Base-by-base conservation (phyloP, 352 stramenopile species). In the Pythium apleroticum region DNA sequence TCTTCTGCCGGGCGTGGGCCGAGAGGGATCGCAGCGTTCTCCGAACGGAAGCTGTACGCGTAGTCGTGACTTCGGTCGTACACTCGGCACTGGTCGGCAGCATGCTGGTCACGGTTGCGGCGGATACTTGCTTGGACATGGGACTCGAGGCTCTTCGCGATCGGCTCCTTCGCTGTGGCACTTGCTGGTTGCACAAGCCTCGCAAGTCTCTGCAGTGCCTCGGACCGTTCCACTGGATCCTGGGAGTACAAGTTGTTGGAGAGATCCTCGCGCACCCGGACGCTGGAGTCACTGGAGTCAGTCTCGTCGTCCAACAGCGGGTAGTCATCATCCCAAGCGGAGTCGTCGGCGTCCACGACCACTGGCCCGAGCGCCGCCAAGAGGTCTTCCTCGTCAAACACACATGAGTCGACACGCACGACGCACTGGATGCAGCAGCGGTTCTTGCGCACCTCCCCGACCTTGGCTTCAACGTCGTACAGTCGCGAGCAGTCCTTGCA, bases 331-430 rank as follows among this genome's bases (percentile, higher is more conserved):
- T 71, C 59, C 76, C 80, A 89, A 28, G 68, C 72, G 45, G 71
- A 63, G 0, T 81, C 66, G 9, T 72, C 65, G 20, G 73, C 66
- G 22, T 72, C 68, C 2, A 88, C 75, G 1, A 88, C 60, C n/a
- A 77, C 57, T n/a, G 78, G 78, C 11, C 74, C 76, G 3, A 87
- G 58, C 5, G 67, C 78, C 7, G 68, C 27, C 8, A 81, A 30
- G 31, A 87, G 48, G 46, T 84, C 77, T 24, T 86, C 77, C 59
- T 86, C 77, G 28, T 84, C 77, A 28, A 85, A 88, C 28, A 73
- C 33, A 52, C 79, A 88, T 0, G 67, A 63, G 67, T 88, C 74
- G 0, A 86, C 77, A 12, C 74, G 79, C 7, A 73, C 63, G 28
- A 33, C 9, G 30, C 30, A 33, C 30, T 33, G 30, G 30, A 33